Conservation (phyloP, 768 basidiomycete species). For the Podaxis sp. region DNA sequence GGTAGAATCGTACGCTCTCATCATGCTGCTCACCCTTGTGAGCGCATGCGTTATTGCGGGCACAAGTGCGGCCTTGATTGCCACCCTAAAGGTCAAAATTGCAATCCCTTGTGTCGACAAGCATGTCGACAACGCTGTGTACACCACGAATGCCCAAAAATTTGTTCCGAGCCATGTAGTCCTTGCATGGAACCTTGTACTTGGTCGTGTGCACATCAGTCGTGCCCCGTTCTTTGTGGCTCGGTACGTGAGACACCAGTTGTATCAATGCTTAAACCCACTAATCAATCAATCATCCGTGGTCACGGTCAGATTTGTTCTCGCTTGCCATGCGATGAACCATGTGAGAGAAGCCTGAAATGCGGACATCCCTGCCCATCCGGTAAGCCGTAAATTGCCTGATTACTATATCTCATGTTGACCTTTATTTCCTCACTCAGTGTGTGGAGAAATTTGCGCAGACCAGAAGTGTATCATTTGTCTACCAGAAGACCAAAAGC, state of each 20-base stretch:
- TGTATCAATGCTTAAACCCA: too few relatives aligned
- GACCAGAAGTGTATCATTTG: conserved; percentile 57
- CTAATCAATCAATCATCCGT: too few relatives aligned
- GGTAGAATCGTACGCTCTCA: too few relatives aligned
- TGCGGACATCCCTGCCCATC: too few relatives aligned
- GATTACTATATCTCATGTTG: too few relatives aligned
- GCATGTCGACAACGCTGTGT: conserved; percentile 53
- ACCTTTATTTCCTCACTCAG: conserved; percentile 30
- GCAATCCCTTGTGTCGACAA: conserved; percentile 44
- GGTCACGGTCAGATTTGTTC: too few relatives aligned
- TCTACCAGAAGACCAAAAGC: conserved; percentile 34
- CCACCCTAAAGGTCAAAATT: conserved; percentile 44
- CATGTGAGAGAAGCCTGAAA: too few relatives aligned
- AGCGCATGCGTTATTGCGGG: conserved; percentile 52
- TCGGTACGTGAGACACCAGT: conserved; percentile 45
- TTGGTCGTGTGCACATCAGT: conserved; percentile 57
- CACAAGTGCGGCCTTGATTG: conserved; percentile 54
- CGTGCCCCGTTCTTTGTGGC: conserved; percentile 65
- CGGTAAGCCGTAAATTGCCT: too few relatives aligned
- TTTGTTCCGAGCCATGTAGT: conserved; percentile 55
- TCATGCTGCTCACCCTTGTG: conserved; percentile 43
- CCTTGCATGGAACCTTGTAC: conserved; percentile 64
- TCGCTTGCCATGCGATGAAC: too few relatives aligned
- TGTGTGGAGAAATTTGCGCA: conserved; percentile 66
- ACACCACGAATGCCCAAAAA: conserved; percentile 14